These are phyloP conservation scores for Cerrena zonata DNA, from an alignment of 1,284 basidiomycete species.

Conservation along the genomic window DNA sequence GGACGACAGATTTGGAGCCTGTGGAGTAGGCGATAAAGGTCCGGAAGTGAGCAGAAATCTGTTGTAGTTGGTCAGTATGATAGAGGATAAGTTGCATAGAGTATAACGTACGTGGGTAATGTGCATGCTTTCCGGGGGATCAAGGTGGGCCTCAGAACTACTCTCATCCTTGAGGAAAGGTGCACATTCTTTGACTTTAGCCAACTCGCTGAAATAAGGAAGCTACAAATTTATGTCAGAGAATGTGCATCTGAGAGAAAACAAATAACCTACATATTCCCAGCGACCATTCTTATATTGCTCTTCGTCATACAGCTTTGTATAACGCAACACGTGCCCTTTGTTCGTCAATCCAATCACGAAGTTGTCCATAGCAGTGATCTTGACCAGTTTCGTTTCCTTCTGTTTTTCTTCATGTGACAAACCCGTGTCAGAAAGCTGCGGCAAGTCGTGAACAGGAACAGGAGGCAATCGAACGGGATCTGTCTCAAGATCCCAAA, in stretches of 20 bases:
- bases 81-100: constrained; percentile 7
- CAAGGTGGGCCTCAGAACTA: constrained; percentile 24
- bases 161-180: constrained; percentile 35
- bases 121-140: constrained; percentile 42
- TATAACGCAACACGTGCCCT: constrained; percentile 67
- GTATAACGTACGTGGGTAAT: constrained; percentile 61
- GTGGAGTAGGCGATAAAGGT: constrained; percentile 81
- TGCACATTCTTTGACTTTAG: constrained; percentile 40
- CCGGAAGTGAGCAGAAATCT: constrained; percentile 82
- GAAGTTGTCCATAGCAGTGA: constrained; percentile 65
- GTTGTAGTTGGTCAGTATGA: constrained; percentile 16
- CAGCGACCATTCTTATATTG: constrained; percentile 43
- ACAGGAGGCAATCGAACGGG: constrained; percentile 44
- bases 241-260: constrained; percentile 1
- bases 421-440: constrained; percentile 33
- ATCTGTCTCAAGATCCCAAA: constrained; percentile 50
- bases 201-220: constrained; percentile 62
- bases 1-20: constrained; percentile 56
- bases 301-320: constrained; percentile 37
- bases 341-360: constrained; percentile 73
- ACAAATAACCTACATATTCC: constrained; percentile 65
- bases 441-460: constrained; percentile 33
- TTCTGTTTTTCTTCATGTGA: constrained; percentile 25
- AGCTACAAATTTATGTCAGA: constrained; percentile 38
- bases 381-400: constrained; percentile 59